A percentile compares a stretch with the other conserved stretches of the same genome.
phyloP scores from a whole-genome alignment of 495 filamentous ascomycete genomes.

The Talaromyces trachyspermus region DNA sequence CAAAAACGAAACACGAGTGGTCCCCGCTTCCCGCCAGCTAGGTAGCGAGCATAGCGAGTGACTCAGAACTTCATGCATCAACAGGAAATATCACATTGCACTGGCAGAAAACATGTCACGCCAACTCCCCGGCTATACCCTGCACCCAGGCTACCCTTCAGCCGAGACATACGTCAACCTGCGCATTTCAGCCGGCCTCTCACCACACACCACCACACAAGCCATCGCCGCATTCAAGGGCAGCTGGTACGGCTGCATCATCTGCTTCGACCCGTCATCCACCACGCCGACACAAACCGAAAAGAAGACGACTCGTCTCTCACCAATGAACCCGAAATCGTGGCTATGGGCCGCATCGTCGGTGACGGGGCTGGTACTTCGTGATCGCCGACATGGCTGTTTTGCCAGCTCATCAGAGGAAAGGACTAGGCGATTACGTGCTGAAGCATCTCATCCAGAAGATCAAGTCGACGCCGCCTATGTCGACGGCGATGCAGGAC shows the following conservation, averaged over 20 bases:
- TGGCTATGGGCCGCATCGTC: slow-evolving; percentile 46
- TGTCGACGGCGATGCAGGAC: slow-evolving; percentile 23
- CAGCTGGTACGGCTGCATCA: slow-evolving; percentile 38
- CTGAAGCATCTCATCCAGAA: slow-evolving; percentile 33
- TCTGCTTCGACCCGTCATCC: slow-evolving; percentile 19
- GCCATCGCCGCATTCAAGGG: slow-evolving; percentile 22
- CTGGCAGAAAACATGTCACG: slow-evolving; percentile 5
- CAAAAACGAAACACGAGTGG: too few relatives aligned
- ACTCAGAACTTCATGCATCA: too few relatives aligned
- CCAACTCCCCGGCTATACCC: slow-evolving; percentile 24
- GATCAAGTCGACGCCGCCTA: slow-evolving; percentile 18
- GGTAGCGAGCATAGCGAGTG: too few relatives aligned
- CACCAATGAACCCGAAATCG: slow-evolving; percentile 10
- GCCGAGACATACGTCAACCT: slow-evolving; percentile 31
- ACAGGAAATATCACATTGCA: too few relatives aligned
- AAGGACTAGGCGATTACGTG: slow-evolving; percentile 41
- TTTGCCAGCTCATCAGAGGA: slow-evolving; percentile 38
- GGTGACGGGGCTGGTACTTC: slow-evolving; percentile 50
- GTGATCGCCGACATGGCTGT: slow-evolving; percentile 47
- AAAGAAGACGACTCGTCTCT: background rate
- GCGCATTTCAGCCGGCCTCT: slow-evolving; percentile 27
- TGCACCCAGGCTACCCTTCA: slow-evolving; percentile 28
- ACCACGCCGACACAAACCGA: background rate
- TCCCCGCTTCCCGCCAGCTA: too few relatives aligned
- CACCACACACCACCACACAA: slow-evolving; percentile 30